Evolutionary conservation across 2,329 filamentous ascomycete species (phyloP), one percentile per base, ranked within the genome.

Genomic region (Akanthomyces lecanii): DNA sequence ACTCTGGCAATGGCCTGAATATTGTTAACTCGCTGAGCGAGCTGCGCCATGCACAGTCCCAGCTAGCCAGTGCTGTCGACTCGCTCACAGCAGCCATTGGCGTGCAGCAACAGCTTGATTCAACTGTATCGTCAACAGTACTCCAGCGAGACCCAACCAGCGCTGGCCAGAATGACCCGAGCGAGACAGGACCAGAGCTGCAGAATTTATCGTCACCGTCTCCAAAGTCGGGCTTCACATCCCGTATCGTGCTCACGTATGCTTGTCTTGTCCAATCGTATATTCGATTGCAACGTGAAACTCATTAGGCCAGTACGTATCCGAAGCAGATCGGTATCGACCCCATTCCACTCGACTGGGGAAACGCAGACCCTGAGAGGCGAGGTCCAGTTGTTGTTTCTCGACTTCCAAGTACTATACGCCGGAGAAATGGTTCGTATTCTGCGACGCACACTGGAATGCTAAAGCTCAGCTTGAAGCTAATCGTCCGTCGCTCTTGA

Each of bases 281-380:
- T 30, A 6, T 5, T 23, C 25, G n/a, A 3, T 51, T 21, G n/a
- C 25, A 23, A 25, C 21, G 47, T 16, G 8, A 51, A 42, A 45
- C 48, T 58, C 14, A 62, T 36, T 38, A 45, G 38, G 47, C 14
- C 50, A 86, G 84, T 57, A 97, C 93, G 6, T 97, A 98, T 76
- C 94, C 94, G 33, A 92, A 92, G 69, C 94, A 97, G 77, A 92
- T 91, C 67, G 94, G 94, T 66, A 94, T 98, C 75, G 91, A 96
- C 67, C 93, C 94, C n/a, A 79, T 97, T 58, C 85, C 87, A 25
- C 86, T 98, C 82, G 83, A 90, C 68, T 98, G 94, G 94, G 94
- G 94, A 57, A 86, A 91, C 62, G 78, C 84, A 61, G 90, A 96
- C 73, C 86, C 91, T 45, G 75, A 82, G 63, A 81, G 87, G 70